Conservation (phyloP, 441 rosid genomes). For the Pelargonium fulgidum region DNA sequence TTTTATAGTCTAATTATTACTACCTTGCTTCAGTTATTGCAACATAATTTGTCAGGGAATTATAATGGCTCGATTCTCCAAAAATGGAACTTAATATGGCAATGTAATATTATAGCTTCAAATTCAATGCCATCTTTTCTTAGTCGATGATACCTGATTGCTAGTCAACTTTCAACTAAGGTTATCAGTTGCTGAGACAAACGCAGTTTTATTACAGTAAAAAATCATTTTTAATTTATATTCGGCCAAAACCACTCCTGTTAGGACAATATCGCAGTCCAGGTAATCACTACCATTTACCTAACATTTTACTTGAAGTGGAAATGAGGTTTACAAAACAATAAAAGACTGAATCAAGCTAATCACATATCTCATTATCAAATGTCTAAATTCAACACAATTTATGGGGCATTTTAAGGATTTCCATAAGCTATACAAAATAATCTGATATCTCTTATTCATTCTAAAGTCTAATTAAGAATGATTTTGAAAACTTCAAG, state of each 20-base stretch:
- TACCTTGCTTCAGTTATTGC: too few species aligned
- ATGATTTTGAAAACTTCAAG: not conserved
- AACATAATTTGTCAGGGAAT: too few species aligned
- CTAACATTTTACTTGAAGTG: not conserved
- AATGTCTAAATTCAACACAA: not conserved
- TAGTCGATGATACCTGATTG: too few species aligned
- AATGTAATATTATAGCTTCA: too few species aligned
- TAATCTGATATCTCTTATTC: not conserved
- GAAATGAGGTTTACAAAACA: not conserved
- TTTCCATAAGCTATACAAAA: not conserved
- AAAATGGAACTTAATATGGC: too few species aligned
- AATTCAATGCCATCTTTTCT: too few species aligned
- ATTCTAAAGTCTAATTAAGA: not conserved
- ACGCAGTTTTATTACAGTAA: too few species aligned
- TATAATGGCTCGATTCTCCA: too few species aligned
- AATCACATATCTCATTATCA: not conserved
- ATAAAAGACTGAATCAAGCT: not conserved
- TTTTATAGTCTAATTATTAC: too few species aligned
- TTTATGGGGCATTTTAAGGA: not conserved
- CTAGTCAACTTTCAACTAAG: too few species aligned
- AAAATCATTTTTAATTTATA: too few species aligned
- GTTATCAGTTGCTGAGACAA: too few species aligned
- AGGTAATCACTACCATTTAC: not conserved
- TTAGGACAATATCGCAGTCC: not conserved
- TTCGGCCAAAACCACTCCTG: not conserved